Percentiles rank a stretch among this genome's conserved stretches.
Conservation (phyloP, 345 rosid species). For the Geranium rotundifolium region DNA sequence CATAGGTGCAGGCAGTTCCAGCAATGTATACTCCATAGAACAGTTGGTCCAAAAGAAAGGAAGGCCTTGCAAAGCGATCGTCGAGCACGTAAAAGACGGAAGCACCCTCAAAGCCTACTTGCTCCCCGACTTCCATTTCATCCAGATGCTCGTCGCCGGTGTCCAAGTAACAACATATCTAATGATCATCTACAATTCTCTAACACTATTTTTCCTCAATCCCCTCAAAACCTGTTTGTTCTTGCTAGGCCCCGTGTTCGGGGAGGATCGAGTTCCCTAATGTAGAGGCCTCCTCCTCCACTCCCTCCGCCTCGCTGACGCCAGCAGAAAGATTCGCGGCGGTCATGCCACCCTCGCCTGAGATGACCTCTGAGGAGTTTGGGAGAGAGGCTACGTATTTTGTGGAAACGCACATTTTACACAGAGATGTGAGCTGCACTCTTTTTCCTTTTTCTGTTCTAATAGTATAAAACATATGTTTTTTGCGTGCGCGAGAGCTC, state of each 20-base stretch:
- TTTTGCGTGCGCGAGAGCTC: too few species aligned
- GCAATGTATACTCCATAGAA: too few species aligned
- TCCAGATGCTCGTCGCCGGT: neutral
- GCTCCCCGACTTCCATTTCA: neutral
- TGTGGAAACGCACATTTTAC: neutral
- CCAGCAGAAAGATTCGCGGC: neutral
- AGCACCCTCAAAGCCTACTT: neutral
- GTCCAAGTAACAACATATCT: neutral
- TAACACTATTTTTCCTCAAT: too few species aligned
- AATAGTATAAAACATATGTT: too few species aligned
- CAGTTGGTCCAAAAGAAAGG: neutral
- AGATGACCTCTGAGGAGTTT: neutral
- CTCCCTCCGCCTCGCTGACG: neutral
- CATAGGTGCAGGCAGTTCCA: neutral
- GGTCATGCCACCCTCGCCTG: neutral
- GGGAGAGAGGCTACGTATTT: neutral
- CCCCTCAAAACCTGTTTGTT: too few species aligned
- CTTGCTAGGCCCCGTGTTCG: neutral
- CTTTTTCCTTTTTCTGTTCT: too few species aligned
- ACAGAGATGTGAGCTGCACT: neutral
- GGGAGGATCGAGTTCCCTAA: neutral
- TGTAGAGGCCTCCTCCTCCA: neutral
- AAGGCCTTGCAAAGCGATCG: neutral
- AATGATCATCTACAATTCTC: too few species aligned
- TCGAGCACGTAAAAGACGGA: neutral